Percentiles rank a stretch among this genome's conserved stretches.
phyloP scores from a whole-genome alignment of 345 rosid genomes.

The Clarkia xantiana region DNA sequence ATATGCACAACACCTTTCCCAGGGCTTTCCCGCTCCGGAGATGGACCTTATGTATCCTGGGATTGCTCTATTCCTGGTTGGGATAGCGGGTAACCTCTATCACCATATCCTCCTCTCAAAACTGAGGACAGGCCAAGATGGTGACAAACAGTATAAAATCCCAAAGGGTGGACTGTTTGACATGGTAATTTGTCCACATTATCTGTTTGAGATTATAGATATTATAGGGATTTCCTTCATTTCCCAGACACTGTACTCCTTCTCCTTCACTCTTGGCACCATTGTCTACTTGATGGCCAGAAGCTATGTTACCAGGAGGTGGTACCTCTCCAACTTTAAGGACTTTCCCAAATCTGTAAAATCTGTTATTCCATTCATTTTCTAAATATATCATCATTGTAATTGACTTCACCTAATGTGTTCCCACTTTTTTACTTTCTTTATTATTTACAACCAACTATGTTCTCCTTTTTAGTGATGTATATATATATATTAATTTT shows the following conservation, averaged over 20 bases:
- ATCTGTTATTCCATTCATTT: slow-evolving; percentile 43
- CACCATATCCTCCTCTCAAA: slow-evolving; percentile 58
- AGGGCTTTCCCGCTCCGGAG: slow-evolving; percentile 7
- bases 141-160: slow-evolving; percentile 42
- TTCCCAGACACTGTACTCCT: slow-evolving; percentile 40
- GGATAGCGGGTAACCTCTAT: slow-evolving; percentile 59
- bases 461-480: no score
- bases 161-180: slow-evolving; percentile 54
- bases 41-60: slow-evolving; percentile 31
- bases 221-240: slow-evolving; percentile 41
- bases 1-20: slow-evolving; percentile 9
- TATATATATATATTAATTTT: no score
- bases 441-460: no score
- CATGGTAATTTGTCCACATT: slow-evolving; percentile 58
- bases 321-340: slow-evolving; percentile 62
- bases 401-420: no score
- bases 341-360: slow-evolving; percentile 39
- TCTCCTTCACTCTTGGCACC: slow-evolving; percentile 20
- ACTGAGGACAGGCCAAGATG: slow-evolving; percentile 23
- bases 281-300: slow-evolving; percentile 41
- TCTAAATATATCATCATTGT: no score
- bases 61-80: slow-evolving; percentile 29
- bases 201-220: slow-evolving; percentile 49
- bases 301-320: slow-evolving; percentile 47
- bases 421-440: no score